A percentile compares a stretch with the other conserved stretches of the same genome.
Evolutionary conservation across 2,329 filamentous ascomycete species (phyloP).

Genomic region (Cladophialophora carrionii): DNA sequence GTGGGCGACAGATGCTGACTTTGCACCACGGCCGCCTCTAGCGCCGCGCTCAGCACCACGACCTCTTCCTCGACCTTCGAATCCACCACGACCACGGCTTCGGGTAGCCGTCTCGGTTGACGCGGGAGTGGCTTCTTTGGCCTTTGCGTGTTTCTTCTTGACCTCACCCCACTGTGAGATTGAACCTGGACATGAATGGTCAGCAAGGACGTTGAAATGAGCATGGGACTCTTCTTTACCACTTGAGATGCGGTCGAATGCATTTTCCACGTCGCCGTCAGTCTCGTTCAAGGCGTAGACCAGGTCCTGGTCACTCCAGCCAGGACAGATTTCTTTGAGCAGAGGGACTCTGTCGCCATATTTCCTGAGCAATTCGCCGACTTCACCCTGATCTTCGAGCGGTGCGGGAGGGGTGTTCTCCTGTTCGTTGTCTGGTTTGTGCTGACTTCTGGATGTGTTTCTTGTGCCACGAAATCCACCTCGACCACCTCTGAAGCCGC

Average conservation of each 20-base stretch:
- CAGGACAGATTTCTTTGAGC: conserved; percentile 90
- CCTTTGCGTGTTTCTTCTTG: conserved; percentile 57
- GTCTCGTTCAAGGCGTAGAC: conserved; percentile 87
- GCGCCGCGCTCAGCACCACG: conserved; percentile 50
- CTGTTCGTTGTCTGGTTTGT: conserved; percentile 72
- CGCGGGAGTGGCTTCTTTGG: conserved; percentile 48
- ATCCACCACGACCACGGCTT: conserved; percentile 53
- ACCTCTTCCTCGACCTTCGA: conserved; percentile 52
- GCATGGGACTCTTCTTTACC: conserved; percentile 42
- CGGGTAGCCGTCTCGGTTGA: conserved; percentile 45
- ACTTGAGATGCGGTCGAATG: conserved; percentile 57
- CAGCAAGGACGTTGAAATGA: background rate
- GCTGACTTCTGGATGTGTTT: conserved; percentile 52
- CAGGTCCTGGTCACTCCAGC: conserved; percentile 94
- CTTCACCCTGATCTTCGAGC: conserved; percentile 82
- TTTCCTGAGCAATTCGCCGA: conserved; percentile 88
- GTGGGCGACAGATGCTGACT: conserved; percentile 44
- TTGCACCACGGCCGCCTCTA: conserved; percentile 52
- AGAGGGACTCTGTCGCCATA: conserved; percentile 77
- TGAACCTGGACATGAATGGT: conserved; percentile 45
- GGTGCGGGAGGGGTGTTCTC: conserved; percentile 63
- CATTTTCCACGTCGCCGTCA: conserved; percentile 53
- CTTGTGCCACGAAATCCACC: conserved; percentile 83
- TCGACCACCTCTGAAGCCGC: conserved; percentile 53
- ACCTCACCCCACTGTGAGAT: conserved; percentile 58